phyloP scores from a whole-genome alignment of 352 stramenopile genomes.

The Globisporangium acanthophoron region DNA sequence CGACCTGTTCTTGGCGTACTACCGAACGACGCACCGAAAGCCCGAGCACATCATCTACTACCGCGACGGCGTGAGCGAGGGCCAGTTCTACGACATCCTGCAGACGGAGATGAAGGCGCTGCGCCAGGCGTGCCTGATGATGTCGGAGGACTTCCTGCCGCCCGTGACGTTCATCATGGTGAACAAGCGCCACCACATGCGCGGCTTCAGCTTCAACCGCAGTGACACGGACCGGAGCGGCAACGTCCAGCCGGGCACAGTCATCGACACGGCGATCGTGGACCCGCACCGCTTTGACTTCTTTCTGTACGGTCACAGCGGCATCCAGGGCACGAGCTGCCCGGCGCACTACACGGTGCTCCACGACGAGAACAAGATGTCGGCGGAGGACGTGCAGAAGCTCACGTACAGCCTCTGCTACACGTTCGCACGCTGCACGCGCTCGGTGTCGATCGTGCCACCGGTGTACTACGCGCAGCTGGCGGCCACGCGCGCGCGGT shows the following conservation, averaged over 20 bases:
- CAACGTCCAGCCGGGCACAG: constrained; percentile 38
- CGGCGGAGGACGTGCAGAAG: constrained; percentile 29
- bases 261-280: constrained; percentile 57
- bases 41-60: constrained; percentile 83
- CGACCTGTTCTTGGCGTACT: constrained; percentile 77
- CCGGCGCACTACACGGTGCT: constrained; percentile 66
- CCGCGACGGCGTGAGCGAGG: constrained; percentile 82
- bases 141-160: constrained; percentile 41
- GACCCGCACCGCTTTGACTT: constrained; percentile 65
- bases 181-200: constrained; percentile 70
- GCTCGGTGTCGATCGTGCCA: constrained; percentile 61
- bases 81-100: constrained; percentile 74
- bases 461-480: constrained; percentile 70
- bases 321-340: constrained; percentile 60
- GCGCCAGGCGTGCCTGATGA: constrained; percentile 32
- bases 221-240: constrained; percentile 32
- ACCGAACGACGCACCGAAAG: constrained; percentile 60
- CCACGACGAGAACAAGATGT: constrained; percentile 49
- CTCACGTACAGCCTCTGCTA: constrained; percentile 55
- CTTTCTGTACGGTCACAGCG: constrained; percentile 62
- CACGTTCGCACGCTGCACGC: constrained; percentile 62
- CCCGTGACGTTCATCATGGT: constrained; percentile 67
- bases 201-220: constrained; percentile 25
- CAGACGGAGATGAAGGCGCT: constrained; percentile 52
- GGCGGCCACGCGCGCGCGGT: constrained; percentile 50